Base-by-base conservation (phyloP, 2,329 filamentous ascomycete genomes). In the Alternaria incomplexa region DNA sequence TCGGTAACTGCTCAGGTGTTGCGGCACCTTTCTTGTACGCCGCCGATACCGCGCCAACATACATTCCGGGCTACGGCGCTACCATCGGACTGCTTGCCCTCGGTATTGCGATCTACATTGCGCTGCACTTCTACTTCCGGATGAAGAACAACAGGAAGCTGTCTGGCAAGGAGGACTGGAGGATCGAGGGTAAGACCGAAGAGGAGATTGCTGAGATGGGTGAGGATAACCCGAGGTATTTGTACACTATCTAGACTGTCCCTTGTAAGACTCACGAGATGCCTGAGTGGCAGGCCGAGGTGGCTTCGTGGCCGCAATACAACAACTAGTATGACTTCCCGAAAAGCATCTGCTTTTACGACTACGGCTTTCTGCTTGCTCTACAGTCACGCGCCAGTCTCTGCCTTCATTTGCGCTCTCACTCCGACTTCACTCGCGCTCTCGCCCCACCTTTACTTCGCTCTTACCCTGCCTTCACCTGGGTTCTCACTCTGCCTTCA, bases 1-100 rank as follows among this genome's bases (percentile, higher is more conserved):
- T 73, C 20, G 68, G 70, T 32, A 73, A 84, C 20, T 63, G 65
- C 13, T 68, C 70, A 81, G 82, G 77, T 22, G 69, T 73, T 22
- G 68, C 61, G 28, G 64, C 73, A 8, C 73, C 73, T 3, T 75
- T 73, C 58, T 22, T 75, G n/a, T 74, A 67, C 63, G 63, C 53
- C n/a, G 53, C 50, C 4, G 56, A 53, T 2, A 58, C 65, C 12
- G 58, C 61, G 26, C 71, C 70, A 12, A 63, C 52, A 6, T 74
- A 69, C 23, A 63, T 54, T 8, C 65, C 71, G 20, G 71, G 73
- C 9, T 74, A 75, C 13, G 65, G 70, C 20, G 71, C 69, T 15
- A 74, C 69, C 0, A 72, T 74, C 36, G 73, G 64, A 4, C 44
- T 74, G 36, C 53, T 73, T 15, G 43, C 58, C 3, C 28, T 74